Evolutionary conservation across 2,329 filamentous ascomycete species (phyloP).

Genomic region (Scytalidium sp.): DNA sequence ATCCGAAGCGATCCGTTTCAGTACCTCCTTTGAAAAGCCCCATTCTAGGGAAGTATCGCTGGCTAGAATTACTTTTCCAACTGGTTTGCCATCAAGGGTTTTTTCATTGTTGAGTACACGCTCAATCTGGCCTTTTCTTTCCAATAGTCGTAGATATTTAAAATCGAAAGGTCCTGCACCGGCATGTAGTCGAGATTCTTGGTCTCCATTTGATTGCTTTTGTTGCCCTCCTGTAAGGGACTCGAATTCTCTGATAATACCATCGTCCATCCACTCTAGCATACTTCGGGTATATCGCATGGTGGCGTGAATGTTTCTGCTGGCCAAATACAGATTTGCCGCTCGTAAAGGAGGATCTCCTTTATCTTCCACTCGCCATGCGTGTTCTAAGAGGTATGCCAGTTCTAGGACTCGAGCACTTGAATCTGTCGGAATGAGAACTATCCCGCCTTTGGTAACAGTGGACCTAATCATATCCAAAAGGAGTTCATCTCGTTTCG

Average conservation of each 20-base stretch:
- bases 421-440: constrained; percentile 91
- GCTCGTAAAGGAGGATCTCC: constrained; percentile 48
- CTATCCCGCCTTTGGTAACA: constrained; percentile 79
- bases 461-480: constrained; percentile 79
- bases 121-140: constrained; percentile 76
- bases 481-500: constrained; percentile 81
- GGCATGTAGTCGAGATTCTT: constrained; percentile 46
- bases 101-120: constrained; percentile 53
- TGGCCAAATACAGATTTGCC: constrained; percentile 75
- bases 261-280: constrained; percentile 99
- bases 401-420: constrained; percentile 92
- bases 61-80: constrained; percentile 77
- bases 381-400: constrained; percentile 87
- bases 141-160: constrained; percentile 77
- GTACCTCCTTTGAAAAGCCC: constrained; percentile 84
- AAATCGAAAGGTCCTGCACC: constrained; percentile 81
- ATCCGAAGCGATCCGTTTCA: constrained; percentile 72
- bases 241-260: constrained; percentile 89
- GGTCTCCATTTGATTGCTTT: constrained; percentile 41
- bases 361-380: constrained; percentile 70
- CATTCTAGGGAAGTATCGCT: constrained; percentile 89
- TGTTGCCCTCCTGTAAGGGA: constrained; percentile 45
- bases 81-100: constrained; percentile 35
- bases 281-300: constrained; percentile 91
- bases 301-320: constrained; percentile 81